These are phyloP conservation scores for Pythium diclinum DNA, from an alignment of 352 stramenopile species.

Conservation along the genomic window DNA sequence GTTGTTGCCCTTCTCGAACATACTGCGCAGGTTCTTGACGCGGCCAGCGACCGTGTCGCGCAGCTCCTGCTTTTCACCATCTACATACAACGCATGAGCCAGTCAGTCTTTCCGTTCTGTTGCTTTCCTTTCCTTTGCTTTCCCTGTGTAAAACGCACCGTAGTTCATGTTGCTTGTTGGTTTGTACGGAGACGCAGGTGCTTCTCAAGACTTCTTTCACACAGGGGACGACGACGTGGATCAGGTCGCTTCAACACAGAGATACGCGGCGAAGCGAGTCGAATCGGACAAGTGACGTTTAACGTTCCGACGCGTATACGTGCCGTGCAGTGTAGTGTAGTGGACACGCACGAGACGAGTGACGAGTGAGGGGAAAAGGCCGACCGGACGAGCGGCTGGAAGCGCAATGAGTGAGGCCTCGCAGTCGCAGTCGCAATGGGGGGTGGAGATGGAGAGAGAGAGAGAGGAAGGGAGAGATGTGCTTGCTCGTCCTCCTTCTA, in stretches of 20 bases:
- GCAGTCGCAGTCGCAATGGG: too few relatives aligned
- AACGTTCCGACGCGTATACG: not conserved
- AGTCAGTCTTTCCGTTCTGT: not conserved
- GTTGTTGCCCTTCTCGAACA: conserved; percentile 41
- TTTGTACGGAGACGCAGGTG: not conserved
- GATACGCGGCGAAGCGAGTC: not conserved
- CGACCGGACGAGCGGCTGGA: not conserved
- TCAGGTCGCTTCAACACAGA: not conserved
- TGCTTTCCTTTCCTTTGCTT: not conserved
- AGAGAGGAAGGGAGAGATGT: not conserved
- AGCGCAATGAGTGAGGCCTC: not conserved
- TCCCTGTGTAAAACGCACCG: conserved; percentile 6
- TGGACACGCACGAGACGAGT: not conserved
- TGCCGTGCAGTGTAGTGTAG: not conserved
- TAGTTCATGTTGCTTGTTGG: conserved; percentile 17
- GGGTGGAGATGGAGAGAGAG: conserved; percentile 2
- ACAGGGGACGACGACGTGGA: not conserved
- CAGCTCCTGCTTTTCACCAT: conserved; percentile 48
- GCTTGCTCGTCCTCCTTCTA: not conserved
- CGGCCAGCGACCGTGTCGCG: conserved; percentile 41
- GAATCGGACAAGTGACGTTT: not conserved
- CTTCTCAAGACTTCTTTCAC: not conserved
- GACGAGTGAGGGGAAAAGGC: not conserved
- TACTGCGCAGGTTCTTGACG: conserved; percentile 56
- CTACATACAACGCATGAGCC: not conserved